A percentile compares a stretch with the other conserved stretches of the same genome.
These are phyloP conservation scores for Nakataea oryzae DNA, from an alignment of 2,329 filamentous ascomycete species.

Conservation along the genomic window DNA sequence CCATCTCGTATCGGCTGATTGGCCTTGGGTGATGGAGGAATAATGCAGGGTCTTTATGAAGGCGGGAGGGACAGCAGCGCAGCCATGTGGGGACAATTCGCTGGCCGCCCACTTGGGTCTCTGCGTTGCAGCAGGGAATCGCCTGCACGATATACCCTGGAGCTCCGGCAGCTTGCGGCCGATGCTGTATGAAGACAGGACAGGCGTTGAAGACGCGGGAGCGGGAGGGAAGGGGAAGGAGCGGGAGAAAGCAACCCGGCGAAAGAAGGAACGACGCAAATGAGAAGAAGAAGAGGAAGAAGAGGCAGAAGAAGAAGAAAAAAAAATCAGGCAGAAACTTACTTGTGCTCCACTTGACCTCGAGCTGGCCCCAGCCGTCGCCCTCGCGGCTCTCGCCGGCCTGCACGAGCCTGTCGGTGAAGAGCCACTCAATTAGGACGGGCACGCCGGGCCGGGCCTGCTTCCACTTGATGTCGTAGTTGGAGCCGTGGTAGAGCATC, in stretches of 20 bases:
- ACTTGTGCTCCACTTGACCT: conserved; percentile 4
- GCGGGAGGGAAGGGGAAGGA: no score
- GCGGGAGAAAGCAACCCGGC: no score
- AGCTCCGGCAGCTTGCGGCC: neutral
- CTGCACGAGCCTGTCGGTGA: neutral
- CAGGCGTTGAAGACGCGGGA: no score
- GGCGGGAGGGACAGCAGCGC: neutral
- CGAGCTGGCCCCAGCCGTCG: neutral
- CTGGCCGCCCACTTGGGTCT: no score
- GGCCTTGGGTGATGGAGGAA: neutral
- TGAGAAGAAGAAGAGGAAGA: neutral
- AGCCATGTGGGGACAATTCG: neutral
- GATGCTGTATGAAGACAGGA: no score
- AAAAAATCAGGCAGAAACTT: neutral
- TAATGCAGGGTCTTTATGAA: neutral
- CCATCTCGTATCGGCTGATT: neutral
- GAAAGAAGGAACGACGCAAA: no score
- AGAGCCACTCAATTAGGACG: conserved; percentile 4
- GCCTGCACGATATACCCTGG: neutral
- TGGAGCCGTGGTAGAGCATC: conserved; percentile 2
- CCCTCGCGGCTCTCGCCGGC: neutral
- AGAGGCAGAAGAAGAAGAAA: neutral
- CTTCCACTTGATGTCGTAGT: conserved; percentile 3
- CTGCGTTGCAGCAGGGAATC: neutral
- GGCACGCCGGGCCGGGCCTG: conserved; percentile 2